Conservation (phyloP, 2,329 filamentous ascomycete species). For the Fusarium concolor region DNA sequence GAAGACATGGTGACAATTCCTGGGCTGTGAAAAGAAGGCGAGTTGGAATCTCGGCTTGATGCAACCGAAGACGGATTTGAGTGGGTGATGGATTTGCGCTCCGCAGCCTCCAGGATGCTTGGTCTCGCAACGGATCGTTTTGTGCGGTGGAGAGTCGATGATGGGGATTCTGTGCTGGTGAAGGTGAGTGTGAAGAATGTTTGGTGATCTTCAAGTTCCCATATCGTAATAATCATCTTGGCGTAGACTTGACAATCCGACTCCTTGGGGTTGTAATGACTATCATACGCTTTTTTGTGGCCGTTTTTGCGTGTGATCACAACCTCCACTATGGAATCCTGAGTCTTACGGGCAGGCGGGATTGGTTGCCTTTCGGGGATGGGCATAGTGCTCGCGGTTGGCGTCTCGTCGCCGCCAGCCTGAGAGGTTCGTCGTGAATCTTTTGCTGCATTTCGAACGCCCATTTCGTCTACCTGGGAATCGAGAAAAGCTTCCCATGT, state of each 20-base stretch:
- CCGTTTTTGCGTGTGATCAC: constrained; percentile 66
- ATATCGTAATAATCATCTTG: constrained; percentile 82
- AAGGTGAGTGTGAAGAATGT: constrained; percentile 81
- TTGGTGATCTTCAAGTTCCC: constrained; percentile 74
- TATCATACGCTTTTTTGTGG: constrained; percentile 54
- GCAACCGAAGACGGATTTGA: constrained; percentile 60
- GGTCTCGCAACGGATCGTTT: constrained; percentile 56
- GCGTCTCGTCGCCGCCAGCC: constrained; percentile 51
- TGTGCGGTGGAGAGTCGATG: constrained; percentile 48
- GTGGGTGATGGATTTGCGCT: constrained; percentile 57
- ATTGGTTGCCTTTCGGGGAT: constrained; percentile 51
- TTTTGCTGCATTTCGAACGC: constrained; percentile 44
- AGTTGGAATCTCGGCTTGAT: constrained; percentile 61
- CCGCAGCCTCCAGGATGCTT: constrained; percentile 59
- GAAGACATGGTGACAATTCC: constrained; percentile 64
- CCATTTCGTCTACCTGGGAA: constrained; percentile 60
- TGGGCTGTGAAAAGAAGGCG: constrained; percentile 63
- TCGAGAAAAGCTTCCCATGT: constrained; percentile 70
- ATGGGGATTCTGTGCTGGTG: constrained; percentile 66
- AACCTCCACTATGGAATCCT: constrained; percentile 76
- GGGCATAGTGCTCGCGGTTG: constrained; percentile 47
- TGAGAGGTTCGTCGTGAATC: constrained; percentile 38
- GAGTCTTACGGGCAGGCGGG: constrained; percentile 50
- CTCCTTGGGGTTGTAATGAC: constrained; percentile 51
- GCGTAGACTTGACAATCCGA: constrained; percentile 64